A percentile compares a stretch with the other conserved stretches of the same genome.
Evolutionary conservation across 1,284 basidiomycete genomes (phyloP).

Genomic region (Wallemia hederae): DNA sequence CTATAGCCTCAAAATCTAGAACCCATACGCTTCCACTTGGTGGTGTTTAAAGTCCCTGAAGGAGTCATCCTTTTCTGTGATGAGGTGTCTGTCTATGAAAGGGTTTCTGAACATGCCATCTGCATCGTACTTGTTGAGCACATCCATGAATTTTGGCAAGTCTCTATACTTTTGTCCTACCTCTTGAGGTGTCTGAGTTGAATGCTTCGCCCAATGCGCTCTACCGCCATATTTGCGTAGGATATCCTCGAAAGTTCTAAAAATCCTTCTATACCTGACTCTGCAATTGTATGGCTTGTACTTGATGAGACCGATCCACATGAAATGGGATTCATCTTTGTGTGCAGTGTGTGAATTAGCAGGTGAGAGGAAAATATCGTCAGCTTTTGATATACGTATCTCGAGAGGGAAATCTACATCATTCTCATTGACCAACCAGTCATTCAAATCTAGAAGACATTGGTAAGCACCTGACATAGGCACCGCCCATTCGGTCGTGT

Average conservation of each 20-base stretch:
- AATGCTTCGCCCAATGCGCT: conserved; percentile 94
- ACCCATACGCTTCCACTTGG: not conserved
- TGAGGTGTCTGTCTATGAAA: conserved; percentile 23
- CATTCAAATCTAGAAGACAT: conserved; percentile 41
- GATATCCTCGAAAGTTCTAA: conserved; percentile 49
- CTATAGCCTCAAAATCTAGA: too few relatives aligned
- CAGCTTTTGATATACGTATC: conserved; percentile 57
- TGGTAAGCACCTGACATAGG: conserved; percentile 27
- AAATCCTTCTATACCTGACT: conserved; percentile 59
- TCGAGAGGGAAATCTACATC: conserved; percentile 74
- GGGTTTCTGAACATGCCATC: conserved; percentile 34
- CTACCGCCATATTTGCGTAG: conserved; percentile 42
- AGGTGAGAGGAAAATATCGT: conserved; percentile 84
- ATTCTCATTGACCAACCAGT: conserved; percentile 43
- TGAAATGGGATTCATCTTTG: conserved; percentile 43
- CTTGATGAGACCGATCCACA: conserved; percentile 87
- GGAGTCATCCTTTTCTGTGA: conserved; percentile 8
- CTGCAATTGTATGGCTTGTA: conserved; percentile 80
- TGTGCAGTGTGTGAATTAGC: not conserved
- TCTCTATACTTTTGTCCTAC: conserved; percentile 32
- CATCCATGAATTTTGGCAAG: conserved; percentile 41
- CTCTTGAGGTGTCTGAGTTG: conserved; percentile 35
- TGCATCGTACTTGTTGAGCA: conserved; percentile 50
- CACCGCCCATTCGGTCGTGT: conserved; percentile 79
- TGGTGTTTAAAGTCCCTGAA: not conserved